Evolutionary conservation across 305 asterid genomes (phyloP), one percentile per base, ranked within the genome.

Genomic region (Fraxinus dipetala): DNA sequence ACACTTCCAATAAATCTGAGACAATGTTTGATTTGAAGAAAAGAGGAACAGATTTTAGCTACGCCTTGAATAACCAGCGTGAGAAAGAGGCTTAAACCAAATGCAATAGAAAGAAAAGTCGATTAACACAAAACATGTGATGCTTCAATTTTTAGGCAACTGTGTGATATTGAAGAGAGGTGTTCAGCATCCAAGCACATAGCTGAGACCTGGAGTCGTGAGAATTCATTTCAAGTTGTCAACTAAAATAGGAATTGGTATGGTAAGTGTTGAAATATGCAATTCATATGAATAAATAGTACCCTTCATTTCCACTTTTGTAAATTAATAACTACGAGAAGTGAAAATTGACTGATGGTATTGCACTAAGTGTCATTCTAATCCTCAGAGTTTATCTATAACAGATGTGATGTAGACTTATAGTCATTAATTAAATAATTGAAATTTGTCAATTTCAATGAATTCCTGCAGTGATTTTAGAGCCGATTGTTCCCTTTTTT

Each of bases 401-500:
- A 14, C 31, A 32, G 5, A 70, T 70, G 40, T 16, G 43, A 70
- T 31, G 45, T 5, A 30, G 43, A 70, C 76, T 2, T 70, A 70
- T 30, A 32, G 43, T 70, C 43, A 70, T 32, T 70, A 31, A 70
- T 32, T 9, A 16, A 70, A 31, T 22, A 30, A 70, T 31, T 70
- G 40, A 70, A 70, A 70, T 30, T 31, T 30, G 35, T 70, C 40
- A 30, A 8, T 30, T 13, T 69, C 75, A 30, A 36, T 69, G 75
- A 30, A 30, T 69, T 13, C 75, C 24, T 30, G 38, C 75, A 30
- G 24, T 31, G 40, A 69, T 6, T 28, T 69, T 30, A 6, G 75
- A 11, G 22, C 14, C 77, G 11, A 75, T 34, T 80, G 20, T 76
- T 61, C 73, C 82, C 69, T 78, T 67, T 82, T 63, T 61, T 43